phyloP scores from a whole-genome alignment of 1,284 basidiomycete species.

The Porodaedalea pini region DNA sequence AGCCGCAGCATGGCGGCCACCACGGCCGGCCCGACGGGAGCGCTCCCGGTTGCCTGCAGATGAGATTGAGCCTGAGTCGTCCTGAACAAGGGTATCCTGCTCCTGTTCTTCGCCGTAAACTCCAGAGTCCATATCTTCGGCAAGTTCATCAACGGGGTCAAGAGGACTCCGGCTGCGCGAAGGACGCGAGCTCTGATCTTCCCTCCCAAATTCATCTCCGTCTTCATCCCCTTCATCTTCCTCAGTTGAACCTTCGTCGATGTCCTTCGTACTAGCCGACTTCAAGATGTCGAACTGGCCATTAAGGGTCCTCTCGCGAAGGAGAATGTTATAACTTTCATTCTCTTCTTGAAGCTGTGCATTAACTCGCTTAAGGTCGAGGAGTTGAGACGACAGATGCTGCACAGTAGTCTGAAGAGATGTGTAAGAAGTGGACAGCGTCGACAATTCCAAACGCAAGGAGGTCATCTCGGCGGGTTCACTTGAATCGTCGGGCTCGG shows the following conservation, averaged over 20 bases:
- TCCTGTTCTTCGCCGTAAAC: constrained; percentile 28
- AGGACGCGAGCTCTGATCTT: constrained; percentile 36
- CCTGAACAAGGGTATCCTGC: constrained; percentile 25
- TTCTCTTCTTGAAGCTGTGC: constrained; percentile 87
- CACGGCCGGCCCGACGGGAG: constrained; percentile 46
- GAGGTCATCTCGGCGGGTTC: constrained; percentile 84
- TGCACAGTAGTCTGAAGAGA: constrained; percentile 75
- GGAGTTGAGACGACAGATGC: constrained; percentile 70
- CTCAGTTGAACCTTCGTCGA: constrained; percentile 31
- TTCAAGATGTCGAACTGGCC: constrained; percentile 77
- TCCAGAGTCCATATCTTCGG: constrained; percentile 20
- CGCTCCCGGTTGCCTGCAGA: constrained; percentile 43
- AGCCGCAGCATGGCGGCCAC: constrained; percentile 36
- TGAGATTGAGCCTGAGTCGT: constrained; percentile 33
- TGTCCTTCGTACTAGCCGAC: constrained; percentile 48
- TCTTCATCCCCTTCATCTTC: constrained; percentile 49
- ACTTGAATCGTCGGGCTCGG: constrained; percentile 55
- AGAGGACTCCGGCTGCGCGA: constrained; percentile 24
- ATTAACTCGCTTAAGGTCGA: constrained; percentile 77
- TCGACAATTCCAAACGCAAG: constrained; percentile 72
- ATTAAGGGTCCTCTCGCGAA: constrained; percentile 84
- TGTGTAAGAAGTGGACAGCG: constrained; percentile 73
- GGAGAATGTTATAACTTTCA: constrained; percentile 89
- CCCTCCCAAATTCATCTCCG: constrained; percentile 35
- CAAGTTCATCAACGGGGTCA: constrained; percentile 29